phyloP scores from a whole-genome alignment of 768 basidiomycete genomes.

The Mycena belliarum region DNA sequence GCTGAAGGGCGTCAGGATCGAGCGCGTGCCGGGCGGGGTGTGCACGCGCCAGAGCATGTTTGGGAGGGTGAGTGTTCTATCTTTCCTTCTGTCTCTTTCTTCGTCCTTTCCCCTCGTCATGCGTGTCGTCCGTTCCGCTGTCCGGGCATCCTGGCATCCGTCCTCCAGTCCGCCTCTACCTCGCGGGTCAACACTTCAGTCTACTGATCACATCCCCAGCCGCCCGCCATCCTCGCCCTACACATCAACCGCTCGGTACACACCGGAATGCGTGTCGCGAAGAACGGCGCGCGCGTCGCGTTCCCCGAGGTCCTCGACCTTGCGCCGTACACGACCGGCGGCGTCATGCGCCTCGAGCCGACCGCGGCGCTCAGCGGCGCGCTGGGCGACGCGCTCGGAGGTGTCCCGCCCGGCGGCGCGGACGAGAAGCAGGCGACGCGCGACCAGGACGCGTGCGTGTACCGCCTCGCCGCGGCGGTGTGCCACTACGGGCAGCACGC shows the following conservation, averaged over 20 bases:
- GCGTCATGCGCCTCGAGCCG: constrained; percentile 61
- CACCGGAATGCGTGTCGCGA: constrained; percentile 71
- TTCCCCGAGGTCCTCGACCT: constrained; percentile 92
- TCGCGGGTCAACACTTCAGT: too few relatives aligned
- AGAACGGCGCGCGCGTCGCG: constrained; percentile 78
- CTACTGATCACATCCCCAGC: constrained; percentile 40
- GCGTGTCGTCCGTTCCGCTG: too few relatives aligned
- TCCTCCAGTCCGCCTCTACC: too few relatives aligned
- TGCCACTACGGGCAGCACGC: constrained; percentile 93
- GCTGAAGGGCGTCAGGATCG: constrained; percentile 75
- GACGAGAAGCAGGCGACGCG: too few relatives aligned
- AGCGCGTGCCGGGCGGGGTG: constrained; percentile 70
- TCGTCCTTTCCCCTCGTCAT: too few relatives aligned
- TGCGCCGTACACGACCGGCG: constrained; percentile 84
- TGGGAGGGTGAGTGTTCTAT: constrained; percentile 62
- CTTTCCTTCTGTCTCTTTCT: neutral
- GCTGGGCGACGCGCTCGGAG: too few relatives aligned
- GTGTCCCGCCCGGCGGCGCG: too few relatives aligned
- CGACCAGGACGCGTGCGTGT: constrained; percentile 50
- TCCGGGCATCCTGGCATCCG: too few relatives aligned
- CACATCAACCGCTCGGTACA: constrained; percentile 93
- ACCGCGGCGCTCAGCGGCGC: constrained; percentile 31
- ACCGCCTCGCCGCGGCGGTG: constrained; percentile 83
- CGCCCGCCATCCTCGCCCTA: constrained; percentile 82
- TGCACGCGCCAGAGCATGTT: constrained; percentile 93